Percentiles rank a stretch among this genome's conserved stretches.
Conservation (phyloP, 1,284 basidiomycete species). For the Cystobasidiaceae sp. region DNA sequence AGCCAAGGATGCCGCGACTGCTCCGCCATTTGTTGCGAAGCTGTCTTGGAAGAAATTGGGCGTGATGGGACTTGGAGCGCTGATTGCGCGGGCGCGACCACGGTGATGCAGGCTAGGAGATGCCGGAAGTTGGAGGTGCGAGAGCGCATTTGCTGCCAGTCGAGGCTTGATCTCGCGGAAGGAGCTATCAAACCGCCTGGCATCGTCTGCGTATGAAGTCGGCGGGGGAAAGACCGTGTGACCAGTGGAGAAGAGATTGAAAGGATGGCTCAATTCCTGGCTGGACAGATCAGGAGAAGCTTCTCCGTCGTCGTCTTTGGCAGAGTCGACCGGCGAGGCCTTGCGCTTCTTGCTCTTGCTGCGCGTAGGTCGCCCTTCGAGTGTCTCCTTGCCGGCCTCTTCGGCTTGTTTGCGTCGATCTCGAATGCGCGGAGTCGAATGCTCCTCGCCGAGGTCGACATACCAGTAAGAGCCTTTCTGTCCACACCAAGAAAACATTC, state of each 20-base stretch:
- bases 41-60: neutral
- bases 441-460: constrained; percentile 53
- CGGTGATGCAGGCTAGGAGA: neutral
- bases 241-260: no score
- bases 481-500: constrained; percentile 42
- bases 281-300: no score
- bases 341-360: constrained; percentile 4
- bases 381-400: neutral
- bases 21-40: neutral
- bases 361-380: neutral
- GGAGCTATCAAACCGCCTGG: no score
- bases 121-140: neutral
- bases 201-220: no score
- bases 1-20: neutral
- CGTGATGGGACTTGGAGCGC: constrained; percentile 17
- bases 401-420: neutral
- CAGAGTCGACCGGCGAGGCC: neutral
- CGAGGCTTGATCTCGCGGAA: no score
- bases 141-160: neutral
- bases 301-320: neutral
- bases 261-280: no score
- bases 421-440: constrained; percentile 23
- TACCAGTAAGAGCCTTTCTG: constrained; percentile 70
- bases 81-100: constrained; percentile 3
- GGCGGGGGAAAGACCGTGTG: no score